Base-by-base conservation (phyloP, 768 basidiomycete genomes). In the Asterophora lycoperdoides region DNA sequence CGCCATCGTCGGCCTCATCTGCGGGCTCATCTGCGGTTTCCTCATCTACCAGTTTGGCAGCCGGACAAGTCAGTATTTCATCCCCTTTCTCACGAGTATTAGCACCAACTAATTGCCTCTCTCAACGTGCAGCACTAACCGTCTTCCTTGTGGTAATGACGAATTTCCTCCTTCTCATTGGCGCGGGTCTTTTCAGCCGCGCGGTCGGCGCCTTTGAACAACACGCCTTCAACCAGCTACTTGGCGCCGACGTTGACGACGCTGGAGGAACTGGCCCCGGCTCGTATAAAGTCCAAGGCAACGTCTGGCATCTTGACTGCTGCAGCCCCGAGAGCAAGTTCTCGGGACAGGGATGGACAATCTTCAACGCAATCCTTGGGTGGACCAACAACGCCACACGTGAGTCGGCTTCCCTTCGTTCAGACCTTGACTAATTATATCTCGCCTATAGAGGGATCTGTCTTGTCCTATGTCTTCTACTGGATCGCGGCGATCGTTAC, bases 61-160 rank as follows among this genome's bases (percentile, higher is more conserved):
- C 51, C 79, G 86, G 45, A 73, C 82, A 2, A 83, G 86, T 83
- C 60, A 61, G 79, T 67, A 2, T 15, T 23, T 23, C 23, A n/a
- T n/a, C 23, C 23, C 23, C 3, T 23, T 23, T 23, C 6, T 6
- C 23, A 23, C n/a, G n/a, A n/a, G n/a, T n/a, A n/a, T n/a, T n/a
- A n/a, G n/a, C n/a, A n/a, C n/a, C n/a, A n/a, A n/a, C n/a, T n/a
- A n/a, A n/a, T n/a, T n/a, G n/a, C 23, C 3, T 23, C 6, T 23
- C 6, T 6, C 23, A 23, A 41, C n/a, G 3, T 23, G 17, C 52
- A 81, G 88, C 91, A 1, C 72, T 97, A 29, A 83, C 80, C 29
- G 69, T 93, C 55, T 98, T 98, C 84, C 78, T 99, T 46, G 70
- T 97, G 58, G 73, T 82, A 44, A 98, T 96, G 76, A 95, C 95